Evolutionary conservation across 768 basidiomycete species (phyloP).

Genomic region (Boletus rufocinnamomeus): DNA sequence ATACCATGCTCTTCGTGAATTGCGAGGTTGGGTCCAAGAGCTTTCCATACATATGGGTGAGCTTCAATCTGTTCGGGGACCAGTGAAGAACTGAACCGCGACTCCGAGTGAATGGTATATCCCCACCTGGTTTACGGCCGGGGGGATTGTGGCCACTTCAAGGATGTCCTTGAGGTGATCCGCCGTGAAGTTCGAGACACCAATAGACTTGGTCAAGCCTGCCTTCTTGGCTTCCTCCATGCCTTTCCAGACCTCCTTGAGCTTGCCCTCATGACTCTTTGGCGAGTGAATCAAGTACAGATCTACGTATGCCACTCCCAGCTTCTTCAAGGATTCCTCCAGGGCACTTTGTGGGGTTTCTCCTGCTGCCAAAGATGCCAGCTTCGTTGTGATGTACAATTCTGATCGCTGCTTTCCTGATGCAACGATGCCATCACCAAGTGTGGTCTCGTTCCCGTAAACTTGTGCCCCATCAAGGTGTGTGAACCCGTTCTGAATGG

Average conservation of each 20-base stretch:
- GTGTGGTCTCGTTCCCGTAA: conserved; percentile 56
- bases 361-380: conserved; percentile 37
- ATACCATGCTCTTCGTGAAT: conserved; percentile 41
- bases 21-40: conserved; percentile 39
- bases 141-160: conserved; percentile 44
- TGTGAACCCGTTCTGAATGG: conserved; percentile 57
- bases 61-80: conserved; percentile 44
- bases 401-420: conserved; percentile 54
- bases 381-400: conserved; percentile 65
- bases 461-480: conserved; percentile 67
- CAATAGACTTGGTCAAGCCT: conserved; percentile 44
- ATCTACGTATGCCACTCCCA: conserved; percentile 59
- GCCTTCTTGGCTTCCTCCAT: conserved; percentile 57
- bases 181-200: conserved; percentile 57
- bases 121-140: conserved; percentile 56
- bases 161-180: conserved; percentile 46
- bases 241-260: conserved; percentile 57
- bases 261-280: conserved; percentile 38
- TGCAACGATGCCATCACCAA: conserved; percentile 52
- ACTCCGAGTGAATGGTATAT: background rate
- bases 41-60: conserved; percentile 54
- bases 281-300: conserved; percentile 63
- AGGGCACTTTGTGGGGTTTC: conserved; percentile 52
- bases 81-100: background rate
- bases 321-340: conserved; percentile 52